Evolutionary conservation across 257 asterid genomes (phyloP), one percentile per base, ranked within the genome.

Genomic region (Knoxia roxburghii): DNA sequence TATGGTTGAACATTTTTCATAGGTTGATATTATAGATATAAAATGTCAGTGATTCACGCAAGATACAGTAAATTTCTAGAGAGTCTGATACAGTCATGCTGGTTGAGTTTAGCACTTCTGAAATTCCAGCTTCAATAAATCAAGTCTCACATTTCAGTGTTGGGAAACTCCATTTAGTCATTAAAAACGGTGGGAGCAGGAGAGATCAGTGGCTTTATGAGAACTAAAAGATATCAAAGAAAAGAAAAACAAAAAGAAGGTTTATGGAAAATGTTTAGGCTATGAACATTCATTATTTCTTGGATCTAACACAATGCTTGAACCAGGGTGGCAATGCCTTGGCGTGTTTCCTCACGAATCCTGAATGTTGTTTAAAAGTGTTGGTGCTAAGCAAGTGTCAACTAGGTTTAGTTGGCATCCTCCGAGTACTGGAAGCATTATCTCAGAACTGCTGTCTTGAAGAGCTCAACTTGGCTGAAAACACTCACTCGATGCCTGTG

Each of bases 401-500:
- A 71, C 86, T 92, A 56, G 83, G 96, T 29, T 80, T 83, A 49
- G 71, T 27, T 66, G 95, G 97, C 40, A 56, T 87, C 71, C 60
- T 79, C 69, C 68, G 70, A 63, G 66, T 87, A 39, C 85, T 87
- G 39, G 77, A 80, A 70, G 85, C 88, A 35, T 74, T 92, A 70
- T 79, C 93, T 10, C 71, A 72, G 53, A 85, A 87, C 75, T 30
- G 63, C 58, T 76, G 72, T 58, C 83, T 89, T 30, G 89, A 86
- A 82, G 93, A 92, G 82, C 95, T 92, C n/a, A n/a, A 88, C 80
- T 83, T 94, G 54, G 87, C 99, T 60, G 93, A 82, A 68, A 93
- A 93, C 76, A 76, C 75, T 26, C 27, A 37, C 68, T 73, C 55
- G 43, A 68, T 66, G 52, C 61, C 69, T 39, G 33, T 56, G 35